Evolutionary conservation across 768 basidiomycete species (phyloP).

Genomic region (Lactarius vividus): DNA sequence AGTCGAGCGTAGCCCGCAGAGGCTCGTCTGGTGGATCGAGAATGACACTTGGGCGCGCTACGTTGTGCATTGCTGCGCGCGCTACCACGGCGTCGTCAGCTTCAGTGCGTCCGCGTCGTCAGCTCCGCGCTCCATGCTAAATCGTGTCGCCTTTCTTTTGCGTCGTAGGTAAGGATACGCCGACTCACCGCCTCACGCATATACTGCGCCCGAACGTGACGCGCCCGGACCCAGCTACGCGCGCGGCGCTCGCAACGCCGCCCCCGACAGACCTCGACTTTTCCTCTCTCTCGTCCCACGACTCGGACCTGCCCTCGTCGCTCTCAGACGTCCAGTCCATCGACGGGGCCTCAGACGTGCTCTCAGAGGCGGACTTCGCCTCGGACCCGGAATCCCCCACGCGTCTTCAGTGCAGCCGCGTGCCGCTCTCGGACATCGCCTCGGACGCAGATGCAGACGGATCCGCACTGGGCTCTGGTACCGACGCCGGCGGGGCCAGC

Average conservation of each 20-base stretch:
- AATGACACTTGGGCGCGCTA: constrained; percentile 76
- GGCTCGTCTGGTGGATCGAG: constrained; percentile 69
- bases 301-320: constrained; percentile 45
- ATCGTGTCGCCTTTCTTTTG: neutral
- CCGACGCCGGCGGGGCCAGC: constrained; percentile 17
- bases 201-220: constrained; percentile 75
- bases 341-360: constrained; percentile 28
- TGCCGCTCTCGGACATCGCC: constrained; percentile 31
- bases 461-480: neutral
- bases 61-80: constrained; percentile 78
- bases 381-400: constrained; percentile 30
- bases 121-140: neutral
- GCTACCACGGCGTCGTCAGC: constrained; percentile 76
- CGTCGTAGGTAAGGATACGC: constrained; percentile 55
- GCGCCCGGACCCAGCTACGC: constrained; percentile 50
- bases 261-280: constrained; percentile 67
- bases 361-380: constrained; percentile 30
- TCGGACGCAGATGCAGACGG: constrained; percentile 35
- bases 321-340: constrained; percentile 31
- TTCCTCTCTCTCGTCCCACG: constrained; percentile 48
- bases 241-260: constrained; percentile 58
- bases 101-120: constrained; percentile 57
- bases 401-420: neutral
- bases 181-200: constrained; percentile 66
- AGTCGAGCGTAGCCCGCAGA: constrained; percentile 59